Conservation (phyloP, 2,329 filamentous ascomycete species). For the Pseudopyrenochaeta lycopersici region DNA sequence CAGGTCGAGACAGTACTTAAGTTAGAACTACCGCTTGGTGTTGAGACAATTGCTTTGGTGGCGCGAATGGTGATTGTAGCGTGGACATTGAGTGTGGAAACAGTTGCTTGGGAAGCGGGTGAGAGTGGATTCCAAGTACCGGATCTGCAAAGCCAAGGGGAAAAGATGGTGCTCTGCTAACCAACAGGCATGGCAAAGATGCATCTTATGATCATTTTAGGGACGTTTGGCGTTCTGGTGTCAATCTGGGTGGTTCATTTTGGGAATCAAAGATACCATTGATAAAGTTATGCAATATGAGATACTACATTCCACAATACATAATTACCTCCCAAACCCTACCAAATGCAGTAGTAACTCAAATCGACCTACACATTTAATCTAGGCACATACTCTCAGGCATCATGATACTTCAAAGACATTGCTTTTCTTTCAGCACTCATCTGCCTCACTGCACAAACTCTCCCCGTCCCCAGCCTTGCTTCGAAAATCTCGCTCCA, state of each 20-base stretch:
- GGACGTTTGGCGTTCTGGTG: not conserved
- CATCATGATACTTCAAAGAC: too few species aligned
- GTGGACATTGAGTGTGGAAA: slow-evolving; percentile 41
- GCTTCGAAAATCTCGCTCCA: too few species aligned
- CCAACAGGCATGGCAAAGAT: not conserved
- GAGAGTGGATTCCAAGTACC: slow-evolving; percentile 27
- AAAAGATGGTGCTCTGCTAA: slow-evolving; percentile 19
- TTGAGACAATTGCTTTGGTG: slow-evolving; percentile 33
- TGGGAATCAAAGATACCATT: not conserved
- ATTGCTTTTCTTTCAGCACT: too few species aligned
- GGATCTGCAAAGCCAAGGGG: slow-evolving; percentile 6
- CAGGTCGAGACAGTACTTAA: slow-evolving; percentile 40
- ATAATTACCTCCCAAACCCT: too few species aligned
- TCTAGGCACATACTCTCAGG: too few species aligned
- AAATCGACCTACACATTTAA: not conserved
- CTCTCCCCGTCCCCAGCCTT: too few species aligned
- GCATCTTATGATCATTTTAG: too few species aligned
- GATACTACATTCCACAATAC: not conserved
- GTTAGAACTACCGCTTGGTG: slow-evolving; percentile 30
- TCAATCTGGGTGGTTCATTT: not conserved
- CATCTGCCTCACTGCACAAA: too few species aligned
- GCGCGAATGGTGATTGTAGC: slow-evolving; percentile 42
- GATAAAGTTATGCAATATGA: not conserved
- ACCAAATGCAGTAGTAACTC: too few species aligned
- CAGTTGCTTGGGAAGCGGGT: slow-evolving; percentile 33